Evolutionary conservation across 1,284 basidiomycete genomes (phyloP).

Genomic region (Chiua sp.): DNA sequence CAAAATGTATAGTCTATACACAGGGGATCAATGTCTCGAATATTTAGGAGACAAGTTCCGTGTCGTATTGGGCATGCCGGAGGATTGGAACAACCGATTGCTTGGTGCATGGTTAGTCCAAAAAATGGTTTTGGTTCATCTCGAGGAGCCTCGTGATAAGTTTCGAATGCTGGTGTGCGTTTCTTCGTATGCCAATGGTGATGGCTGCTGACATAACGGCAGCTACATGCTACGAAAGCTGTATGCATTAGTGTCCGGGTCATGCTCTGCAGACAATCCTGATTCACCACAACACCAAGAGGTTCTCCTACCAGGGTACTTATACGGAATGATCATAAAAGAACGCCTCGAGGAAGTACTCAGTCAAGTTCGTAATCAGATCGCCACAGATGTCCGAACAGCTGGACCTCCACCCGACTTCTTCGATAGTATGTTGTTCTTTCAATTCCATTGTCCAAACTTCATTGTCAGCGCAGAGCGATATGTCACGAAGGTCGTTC

Average conservation of each 20-base stretch:
- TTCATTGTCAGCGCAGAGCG: slow-evolving; percentile 53
- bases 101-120: slow-evolving; percentile 88
- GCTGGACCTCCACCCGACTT: slow-evolving; percentile 83
- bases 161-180: slow-evolving; percentile 91
- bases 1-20: slow-evolving; percentile 91
- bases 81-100: slow-evolving; percentile 90
- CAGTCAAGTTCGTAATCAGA: slow-evolving; percentile 75
- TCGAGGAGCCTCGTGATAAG: slow-evolving; percentile 92
- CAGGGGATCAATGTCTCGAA: slow-evolving; percentile 93
- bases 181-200: background rate
- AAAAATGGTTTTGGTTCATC: slow-evolving; percentile 91
- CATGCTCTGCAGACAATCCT: slow-evolving; percentile 95
- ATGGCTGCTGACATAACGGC: slow-evolving; percentile 16
- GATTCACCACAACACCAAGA: slow-evolving; percentile 99
- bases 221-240: slow-evolving; percentile 98
- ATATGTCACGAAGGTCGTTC: slow-evolving; percentile 83
- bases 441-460: slow-evolving; percentile 3
- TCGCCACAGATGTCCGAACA: slow-evolving; percentile 78
- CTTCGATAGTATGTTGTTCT: slow-evolving; percentile 69
- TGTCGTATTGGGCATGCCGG: slow-evolving; percentile 89
- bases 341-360: slow-evolving; percentile 95
- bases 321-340: slow-evolving; percentile 99
- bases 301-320: slow-evolving; percentile 90
- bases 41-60: slow-evolving; percentile 99
- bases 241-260: slow-evolving; percentile 90